Base-by-base conservation (phyloP, 148 eudicot species). In the Rhododendron henanense region DNA sequence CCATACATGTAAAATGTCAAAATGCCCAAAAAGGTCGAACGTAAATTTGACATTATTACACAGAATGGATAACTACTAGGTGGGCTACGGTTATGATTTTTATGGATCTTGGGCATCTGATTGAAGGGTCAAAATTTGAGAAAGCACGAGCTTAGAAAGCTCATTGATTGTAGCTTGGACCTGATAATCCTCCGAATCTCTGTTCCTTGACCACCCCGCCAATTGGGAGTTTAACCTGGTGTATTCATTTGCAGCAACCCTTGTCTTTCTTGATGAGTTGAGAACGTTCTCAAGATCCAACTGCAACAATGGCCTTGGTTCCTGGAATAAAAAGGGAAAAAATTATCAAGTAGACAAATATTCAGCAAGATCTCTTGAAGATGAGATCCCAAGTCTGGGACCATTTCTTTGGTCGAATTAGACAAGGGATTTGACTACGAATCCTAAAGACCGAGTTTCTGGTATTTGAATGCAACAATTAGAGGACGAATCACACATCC, bases 231-330 rank as follows among this genome's bases (percentile, higher is more conserved):
- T 87, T 87, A 87, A 48, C 90, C 95, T 88, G 28, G 88, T 83
- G 90, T 91, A 96, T 87, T 96, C 98, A 18, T 81, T 91, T 10
- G 99, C 99, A 61, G 98, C 97, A 71, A 84, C 89, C 81, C 86
- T 90, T 9, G 98, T 95, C 87, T 93, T 92, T 69, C 25, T 93
- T 47, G 94, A 85, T 8, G 94, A 92, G 1, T 81, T 82, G 39
- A 95, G 85, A 33, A 93, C 97, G 33, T 71, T 92, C 89, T 96
- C 97, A 81, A 96, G 86, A 88, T 96, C 98, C 57, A 45, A 57
- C 74, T 96, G 96, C 13, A 89, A 88, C 87, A 96, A 84, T 71
- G 93, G 90, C 86, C 99, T 91, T 47, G 96, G 97, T 76, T 85
- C 90, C 99, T 96, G 91, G 73, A 81, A 80, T 47, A 31, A 57